Percentiles rank a stretch among this genome's conserved stretches.
Evolutionary conservation across 768 basidiomycete genomes (phyloP).

Genomic region (Melanogaster broomeanus): DNA sequence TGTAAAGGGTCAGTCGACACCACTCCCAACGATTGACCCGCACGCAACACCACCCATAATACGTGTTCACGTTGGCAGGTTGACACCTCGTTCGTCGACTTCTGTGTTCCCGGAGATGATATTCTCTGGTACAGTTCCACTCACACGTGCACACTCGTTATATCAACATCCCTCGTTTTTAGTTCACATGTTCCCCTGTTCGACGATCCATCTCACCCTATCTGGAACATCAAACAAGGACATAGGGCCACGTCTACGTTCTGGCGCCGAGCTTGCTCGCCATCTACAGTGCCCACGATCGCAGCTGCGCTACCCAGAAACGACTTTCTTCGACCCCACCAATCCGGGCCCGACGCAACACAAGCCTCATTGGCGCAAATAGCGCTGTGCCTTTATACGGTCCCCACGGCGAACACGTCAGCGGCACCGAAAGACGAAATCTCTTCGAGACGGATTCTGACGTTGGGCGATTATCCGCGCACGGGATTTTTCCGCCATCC

Average conservation of each 20-base stretch:
- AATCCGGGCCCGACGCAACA: neutral
- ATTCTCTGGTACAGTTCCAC: constrained; percentile 59
- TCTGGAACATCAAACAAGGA: constrained; percentile 70
- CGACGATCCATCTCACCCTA: constrained; percentile 66
- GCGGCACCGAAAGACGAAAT: constrained; percentile 79
- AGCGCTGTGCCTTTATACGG: constrained; percentile 71
- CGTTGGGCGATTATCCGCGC: constrained; percentile 85
- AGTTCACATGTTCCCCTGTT: constrained; percentile 82
- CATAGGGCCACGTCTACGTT: constrained; percentile 76
- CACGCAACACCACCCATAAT: neutral
- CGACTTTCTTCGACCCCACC: constrained; percentile 39
- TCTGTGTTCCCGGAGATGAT: constrained; percentile 92
- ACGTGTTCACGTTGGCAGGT: constrained; percentile 39
- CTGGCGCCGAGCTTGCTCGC: constrained; percentile 66
- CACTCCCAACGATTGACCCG: neutral
- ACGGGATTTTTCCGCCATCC: constrained; percentile 66
- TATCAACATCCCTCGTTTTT: neutral
- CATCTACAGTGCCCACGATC: constrained; percentile 70
- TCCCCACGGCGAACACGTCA: constrained; percentile 62
- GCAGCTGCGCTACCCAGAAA: constrained; percentile 84
- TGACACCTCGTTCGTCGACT: constrained; percentile 74
- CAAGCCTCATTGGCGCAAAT: constrained; percentile 58
- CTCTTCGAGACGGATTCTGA: constrained; percentile 73
- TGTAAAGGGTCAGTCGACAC: constrained; percentile 52
- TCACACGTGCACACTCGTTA: neutral